A percentile compares a stretch with the other conserved stretches of the same genome.
Evolutionary conservation across 2,329 filamentous ascomycete genomes (phyloP).

Genomic region (Trichophyton simii): DNA sequence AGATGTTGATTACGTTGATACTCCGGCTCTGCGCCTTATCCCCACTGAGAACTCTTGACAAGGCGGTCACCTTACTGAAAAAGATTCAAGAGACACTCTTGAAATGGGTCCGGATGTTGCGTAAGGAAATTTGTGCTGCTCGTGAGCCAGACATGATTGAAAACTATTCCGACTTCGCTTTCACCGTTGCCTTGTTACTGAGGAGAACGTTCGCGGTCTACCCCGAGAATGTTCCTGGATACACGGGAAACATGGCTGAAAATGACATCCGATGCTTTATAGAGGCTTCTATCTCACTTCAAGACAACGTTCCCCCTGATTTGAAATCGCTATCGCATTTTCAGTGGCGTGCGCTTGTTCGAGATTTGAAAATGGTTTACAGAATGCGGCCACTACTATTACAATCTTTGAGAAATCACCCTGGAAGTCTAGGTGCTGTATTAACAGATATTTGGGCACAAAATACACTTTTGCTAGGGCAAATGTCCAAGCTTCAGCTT

Average conservation of each 20-base stretch:
- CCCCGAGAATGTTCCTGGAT: slow-evolving; percentile 4
- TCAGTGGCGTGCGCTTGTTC: slow-evolving; percentile 31
- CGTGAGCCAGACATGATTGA: slow-evolving; percentile 23
- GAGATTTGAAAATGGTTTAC: slow-evolving; percentile 37
- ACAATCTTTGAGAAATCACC: slow-evolving; percentile 22
- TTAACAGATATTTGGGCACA: slow-evolving; percentile 36
- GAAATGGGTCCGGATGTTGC: slow-evolving; percentile 40
- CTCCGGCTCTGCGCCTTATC: slow-evolving; percentile 30
- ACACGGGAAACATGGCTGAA: slow-evolving; percentile 2
- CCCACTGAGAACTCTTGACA: slow-evolving; percentile 11
- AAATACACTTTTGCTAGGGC: not conserved
- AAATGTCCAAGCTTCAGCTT: not conserved
- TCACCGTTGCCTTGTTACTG: slow-evolving; percentile 12
- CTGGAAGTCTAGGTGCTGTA: slow-evolving; percentile 22
- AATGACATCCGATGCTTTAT: slow-evolving; percentile 7
- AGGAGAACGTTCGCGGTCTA: slow-evolving; percentile 12
- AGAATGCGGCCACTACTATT: slow-evolving; percentile 26
- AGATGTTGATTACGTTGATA: slow-evolving; percentile 41
- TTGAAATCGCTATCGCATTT: slow-evolving; percentile 22
- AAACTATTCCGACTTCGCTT: slow-evolving; percentile 14
- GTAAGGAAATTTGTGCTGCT: slow-evolving; percentile 32
- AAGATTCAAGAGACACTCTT: slow-evolving; percentile 34
- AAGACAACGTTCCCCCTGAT: slow-evolving; percentile 34
- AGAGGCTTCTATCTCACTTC: slow-evolving; percentile 24
- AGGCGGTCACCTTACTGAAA: slow-evolving; percentile 26